Evolutionary conservation across 371 early-diverging fungal genomes (phyloP).

Genomic region (Lichtheimia corymbifera): DNA sequence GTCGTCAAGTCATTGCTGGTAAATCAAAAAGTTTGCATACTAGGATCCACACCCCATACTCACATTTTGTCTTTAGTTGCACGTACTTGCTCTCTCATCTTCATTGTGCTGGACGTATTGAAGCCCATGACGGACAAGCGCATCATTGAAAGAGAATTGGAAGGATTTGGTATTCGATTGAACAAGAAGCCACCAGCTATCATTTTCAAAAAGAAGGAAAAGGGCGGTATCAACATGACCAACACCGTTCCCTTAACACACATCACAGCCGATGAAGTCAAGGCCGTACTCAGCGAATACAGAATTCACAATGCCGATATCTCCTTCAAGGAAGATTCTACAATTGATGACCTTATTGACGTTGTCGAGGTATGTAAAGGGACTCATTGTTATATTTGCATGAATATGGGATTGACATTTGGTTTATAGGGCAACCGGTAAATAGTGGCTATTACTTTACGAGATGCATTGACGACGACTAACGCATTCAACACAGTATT

Average conservation of each 20-base stretch:
- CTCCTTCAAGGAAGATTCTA: conserved; percentile 84
- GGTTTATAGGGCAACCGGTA: conserved; percentile 67
- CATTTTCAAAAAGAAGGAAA: conserved; percentile 91
- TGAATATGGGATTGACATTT: background rate
- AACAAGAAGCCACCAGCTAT: conserved; percentile 97
- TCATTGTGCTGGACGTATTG: conserved; percentile 95
- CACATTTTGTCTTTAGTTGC: conserved; percentile 63
- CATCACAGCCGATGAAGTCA: conserved; percentile 83
- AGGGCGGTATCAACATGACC: conserved; percentile 92
- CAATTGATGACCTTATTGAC: conserved; percentile 96
- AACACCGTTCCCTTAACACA: conserved; percentile 86
- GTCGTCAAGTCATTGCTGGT: conserved; percentile 88
- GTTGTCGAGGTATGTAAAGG: conserved; percentile 68
- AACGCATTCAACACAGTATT: conserved; percentile 24
- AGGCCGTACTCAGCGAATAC: conserved; percentile 90
- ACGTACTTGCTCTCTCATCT: conserved; percentile 92
- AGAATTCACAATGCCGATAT: conserved; percentile 94
- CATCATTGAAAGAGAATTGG: conserved; percentile 97
- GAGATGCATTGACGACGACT: background rate
- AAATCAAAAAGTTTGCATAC: conserved; percentile 17
- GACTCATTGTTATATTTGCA: background rate
- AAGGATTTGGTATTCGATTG: conserved; percentile 98
- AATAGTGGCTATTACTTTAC: conserved; percentile 6
- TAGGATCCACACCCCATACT: background rate
- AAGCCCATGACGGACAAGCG: conserved; percentile 94